phyloP scores from a whole-genome alignment of 2,329 filamentous ascomycete genomes.

The Cladosporium sp. region DNA sequence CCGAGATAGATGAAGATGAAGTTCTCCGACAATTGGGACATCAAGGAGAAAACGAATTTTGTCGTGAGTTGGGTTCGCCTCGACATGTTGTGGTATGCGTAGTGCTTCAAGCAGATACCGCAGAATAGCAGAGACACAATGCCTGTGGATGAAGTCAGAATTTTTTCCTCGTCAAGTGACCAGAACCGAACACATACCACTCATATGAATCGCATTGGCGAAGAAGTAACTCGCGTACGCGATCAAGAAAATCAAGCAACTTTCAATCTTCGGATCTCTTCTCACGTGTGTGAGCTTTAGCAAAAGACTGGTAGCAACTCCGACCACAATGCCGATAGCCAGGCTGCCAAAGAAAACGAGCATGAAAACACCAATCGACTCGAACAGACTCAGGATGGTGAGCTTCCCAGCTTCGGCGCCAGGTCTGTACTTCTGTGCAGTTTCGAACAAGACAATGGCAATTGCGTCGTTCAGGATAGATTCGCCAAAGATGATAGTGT shows the following conservation, averaged over 20 bases:
- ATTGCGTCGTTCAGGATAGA: conserved; percentile 97
- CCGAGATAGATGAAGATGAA: conserved; percentile 99
- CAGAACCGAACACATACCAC: conserved; percentile 61
- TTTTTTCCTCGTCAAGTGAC: background rate
- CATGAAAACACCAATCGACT: conserved; percentile 90
- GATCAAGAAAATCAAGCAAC: conserved; percentile 86
- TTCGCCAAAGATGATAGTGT: conserved; percentile 98
- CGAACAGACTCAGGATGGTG: conserved; percentile 76
- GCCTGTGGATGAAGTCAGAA: conserved; percentile 48
- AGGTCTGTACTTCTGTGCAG: conserved; percentile 84
- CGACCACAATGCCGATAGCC: conserved; percentile 80
- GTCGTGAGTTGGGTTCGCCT: conserved; percentile 93
- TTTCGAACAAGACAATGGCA: conserved; percentile 97
- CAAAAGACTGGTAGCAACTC: conserved; percentile 77
- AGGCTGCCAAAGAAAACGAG: conserved; percentile 93
- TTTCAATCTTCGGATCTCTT: conserved; percentile 92
- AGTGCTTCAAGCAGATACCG: conserved; percentile 96
- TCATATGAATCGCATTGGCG: conserved; percentile 91
- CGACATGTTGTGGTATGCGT: conserved; percentile 99
- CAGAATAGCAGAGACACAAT: conserved; percentile 97
- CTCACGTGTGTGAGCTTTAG: conserved; percentile 94
- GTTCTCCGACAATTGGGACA: conserved; percentile 93
- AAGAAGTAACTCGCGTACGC: conserved; percentile 98
- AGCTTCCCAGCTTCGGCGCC: conserved; percentile 64
- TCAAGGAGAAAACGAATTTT: conserved; percentile 93